These are phyloP conservation scores for Capsella rubella DNA, from an alignment of 441 rosid genomes.

Conservation along the genomic window DNA sequence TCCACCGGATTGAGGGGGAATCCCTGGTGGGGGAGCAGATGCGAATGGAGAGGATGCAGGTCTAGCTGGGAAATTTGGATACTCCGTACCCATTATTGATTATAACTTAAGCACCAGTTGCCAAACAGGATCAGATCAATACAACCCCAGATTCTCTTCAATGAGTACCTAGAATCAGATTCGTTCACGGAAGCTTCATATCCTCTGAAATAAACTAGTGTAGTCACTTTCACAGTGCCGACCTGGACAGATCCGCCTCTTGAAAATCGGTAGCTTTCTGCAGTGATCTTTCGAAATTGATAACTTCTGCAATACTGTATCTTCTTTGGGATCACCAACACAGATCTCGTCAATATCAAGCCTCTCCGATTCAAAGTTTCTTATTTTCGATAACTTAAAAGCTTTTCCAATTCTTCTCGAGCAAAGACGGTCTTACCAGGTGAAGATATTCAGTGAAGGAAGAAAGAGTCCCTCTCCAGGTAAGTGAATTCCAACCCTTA, in stretches of 20 bases:
- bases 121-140: constrained; percentile 30
- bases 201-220: constrained; percentile 8
- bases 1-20: constrained; percentile 69
- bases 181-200: constrained; percentile 29
- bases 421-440: constrained; percentile 27
- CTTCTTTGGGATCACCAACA: constrained; percentile 1
- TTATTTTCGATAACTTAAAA: neutral
- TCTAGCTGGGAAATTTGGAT: constrained; percentile 63
- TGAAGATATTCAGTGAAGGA: constrained; percentile 1
- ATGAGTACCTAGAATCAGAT: constrained; percentile 34
- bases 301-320: constrained; percentile 5
- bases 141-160: constrained; percentile 29
- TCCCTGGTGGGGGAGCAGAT: constrained; percentile 62
- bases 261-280: neutral
- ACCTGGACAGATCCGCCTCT: constrained; percentile 33
- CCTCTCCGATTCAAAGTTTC: constrained; percentile 7
- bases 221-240: constrained; percentile 18
- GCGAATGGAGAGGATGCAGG: constrained; percentile 71
- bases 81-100: constrained; percentile 75
- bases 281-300: constrained; percentile 10
- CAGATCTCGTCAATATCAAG: constrained; percentile 1
- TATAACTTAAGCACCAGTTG: constrained; percentile 21
- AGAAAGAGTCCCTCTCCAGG: too few relatives aligned
- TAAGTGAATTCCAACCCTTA: neutral
- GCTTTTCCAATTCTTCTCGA: neutral